Base-by-base conservation (phyloP, 2,329 filamentous ascomycete genomes). In the Aspergillus persii region DNA sequence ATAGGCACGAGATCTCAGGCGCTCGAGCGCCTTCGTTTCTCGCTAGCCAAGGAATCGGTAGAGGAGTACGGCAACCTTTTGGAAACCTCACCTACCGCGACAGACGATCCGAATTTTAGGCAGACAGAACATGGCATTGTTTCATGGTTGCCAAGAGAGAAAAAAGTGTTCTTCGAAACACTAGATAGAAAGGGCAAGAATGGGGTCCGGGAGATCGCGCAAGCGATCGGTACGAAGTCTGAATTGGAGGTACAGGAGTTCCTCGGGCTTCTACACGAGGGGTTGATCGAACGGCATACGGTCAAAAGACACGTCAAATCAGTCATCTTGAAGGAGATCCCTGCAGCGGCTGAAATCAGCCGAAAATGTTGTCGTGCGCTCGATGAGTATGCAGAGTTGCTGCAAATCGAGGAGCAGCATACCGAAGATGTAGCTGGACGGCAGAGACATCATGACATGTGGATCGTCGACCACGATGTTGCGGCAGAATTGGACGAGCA, bases 161-260 rank as follows among this genome's bases (percentile, higher is more conserved):
- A 96, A 70, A 78, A 83, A 1, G 66, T 79, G 0, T 84, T 96
- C 59, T 96, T 91, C 71, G 79, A 83, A 12, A 83, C 85, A 0
- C 73, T 96, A 3, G 79, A 82, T 1, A 84, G 84, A 0, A 80
- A 89, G 2, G 91, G 91, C 0, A 83, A 79, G 54, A 83, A 86
- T 65, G 79, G 92, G 61, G 67, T 89, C 0, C 75, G 75, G 1
- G 84, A 81, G 1, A 88, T 97, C 57, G 82, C 90, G 1, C 68
- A 75, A 8, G 80, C 83, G 0, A 79, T 96, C 15, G 80, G 80
- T 0, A 88, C 86, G 36, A 98, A 98, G 75, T 88, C 86, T 59
- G 83, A 86, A 63, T 71, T 89, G 8, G 92, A 97, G 74, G 86
- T 95, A 36, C 82, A 83, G 30, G 84, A 89, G 53, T 92, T 92